phyloP scores from a whole-genome alignment of 371 early-diverging fungal genomes.

The Mortierella sp. region DNA sequence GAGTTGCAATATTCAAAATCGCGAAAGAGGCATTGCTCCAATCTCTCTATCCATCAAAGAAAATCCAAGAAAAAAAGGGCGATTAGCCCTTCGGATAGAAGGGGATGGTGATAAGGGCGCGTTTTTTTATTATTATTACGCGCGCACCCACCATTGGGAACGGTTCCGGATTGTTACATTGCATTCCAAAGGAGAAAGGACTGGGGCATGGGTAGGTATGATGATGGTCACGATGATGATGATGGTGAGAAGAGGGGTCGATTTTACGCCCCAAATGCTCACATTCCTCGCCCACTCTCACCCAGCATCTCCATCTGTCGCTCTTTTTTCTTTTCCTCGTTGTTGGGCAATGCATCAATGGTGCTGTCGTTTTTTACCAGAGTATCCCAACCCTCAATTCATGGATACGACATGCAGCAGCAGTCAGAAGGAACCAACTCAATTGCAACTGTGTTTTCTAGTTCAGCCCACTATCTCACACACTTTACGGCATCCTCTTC shows the following conservation, averaged over 20 bases:
- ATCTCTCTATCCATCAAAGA: not conserved
- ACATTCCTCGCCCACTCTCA: not conserved
- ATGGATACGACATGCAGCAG: not conserved
- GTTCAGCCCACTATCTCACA: not conserved
- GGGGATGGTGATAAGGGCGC: not conserved
- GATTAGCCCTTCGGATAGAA: not conserved
- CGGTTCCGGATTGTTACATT: not conserved
- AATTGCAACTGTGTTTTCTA: no score
- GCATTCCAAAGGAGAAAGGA: not conserved
- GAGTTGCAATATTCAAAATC: not conserved
- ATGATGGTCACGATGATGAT: not conserved
- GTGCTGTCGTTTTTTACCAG: not conserved
- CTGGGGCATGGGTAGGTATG: not conserved
- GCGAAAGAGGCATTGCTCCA: not conserved
- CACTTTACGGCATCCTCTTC: not conserved
- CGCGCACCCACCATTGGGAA: not conserved
- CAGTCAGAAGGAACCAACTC: not conserved
- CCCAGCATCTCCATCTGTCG: not conserved
- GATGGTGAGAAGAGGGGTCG: not conserved
- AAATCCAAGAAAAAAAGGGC: not conserved
- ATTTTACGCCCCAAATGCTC: not conserved
- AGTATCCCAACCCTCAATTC: not conserved
- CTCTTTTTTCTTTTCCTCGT: not conserved
- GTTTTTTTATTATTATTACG: not conserved
- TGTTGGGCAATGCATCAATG: slow-evolving; percentile 1